Evolutionary conservation across 345 rosid species (phyloP), one percentile per base, ranked within the genome.

Genomic region (Eucalyptus sp.): DNA sequence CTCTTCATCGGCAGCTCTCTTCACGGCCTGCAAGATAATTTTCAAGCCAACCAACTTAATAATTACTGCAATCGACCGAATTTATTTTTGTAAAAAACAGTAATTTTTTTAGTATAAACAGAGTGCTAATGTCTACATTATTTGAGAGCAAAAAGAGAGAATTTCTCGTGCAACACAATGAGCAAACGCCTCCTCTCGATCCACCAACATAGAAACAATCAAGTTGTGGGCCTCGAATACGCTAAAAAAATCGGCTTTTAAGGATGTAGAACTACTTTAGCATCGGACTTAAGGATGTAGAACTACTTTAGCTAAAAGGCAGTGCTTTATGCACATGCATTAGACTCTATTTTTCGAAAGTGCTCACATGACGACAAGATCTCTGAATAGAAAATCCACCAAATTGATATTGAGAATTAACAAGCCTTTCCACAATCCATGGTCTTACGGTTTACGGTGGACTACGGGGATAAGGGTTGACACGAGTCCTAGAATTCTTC

Each of bases 101-200:
- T 24, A 0, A 10, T 56, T 24, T 22, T 56, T 56, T 24, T 0
- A 2, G 62, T 56, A 0, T 24, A 24, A 56, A 56, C 29, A 56
- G 29, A 56, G 62, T 56, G 29, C 29, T 56, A 56, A 56, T 56
- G 62, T 24, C 62, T 10, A 56, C 62, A 56, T 24, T 56, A 56
- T 56, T 56, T 10, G 13, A 52, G 62, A 56, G 62, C 12, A 0
- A 22, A 56, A 24, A 24, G 62, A 22, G 29, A 56, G 62, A 56
- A 56, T 9, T 22, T 4, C 62, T 56, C 62, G 62, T 56, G 13
- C 27, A 56, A 56, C 29, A 56, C 13, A 56, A 56, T 56, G 62
- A 24, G 2, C 13, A 56, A 56, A 56, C 29, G 62, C 62, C 62
- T 56, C 62, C 62, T 56, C 29, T 56, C 62, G 1, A 56, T 22